Base-by-base conservation (phyloP, 148 eudicot genomes). In the Rhododendron molle region DNA sequence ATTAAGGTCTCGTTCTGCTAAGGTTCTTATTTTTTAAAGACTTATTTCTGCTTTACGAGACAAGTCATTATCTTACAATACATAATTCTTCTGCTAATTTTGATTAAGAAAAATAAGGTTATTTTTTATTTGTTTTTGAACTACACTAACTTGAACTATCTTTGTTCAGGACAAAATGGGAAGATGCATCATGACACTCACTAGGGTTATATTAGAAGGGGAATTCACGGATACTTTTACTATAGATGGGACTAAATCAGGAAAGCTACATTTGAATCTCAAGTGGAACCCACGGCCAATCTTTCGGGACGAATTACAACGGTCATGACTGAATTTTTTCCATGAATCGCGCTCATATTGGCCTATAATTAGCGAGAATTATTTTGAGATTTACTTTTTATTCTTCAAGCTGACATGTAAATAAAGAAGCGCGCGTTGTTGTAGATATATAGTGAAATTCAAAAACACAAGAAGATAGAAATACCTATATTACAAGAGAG, bases 201-300 rank as follows among this genome's bases (percentile, higher is more conserved):
- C 94, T 0, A 88, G 91, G 83, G 95, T 90, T 32, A 92, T 95
- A 86, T 54, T 93, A 88, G 98, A 95, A 87, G 94, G 92, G 18
- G 98, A 93, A 89, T 90, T 91, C 83, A 87, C 87, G 32, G 96
- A 91, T 23, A 86, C 90, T 71, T 85, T 93, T 28, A 67, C 83
- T 4, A 76, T 95, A 8, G 95, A 93, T 23, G 94, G 92, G 76
- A 83, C 95, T 28, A 87, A 90, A 87, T 80, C 90, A 28, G 98
- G 98, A 38, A 88, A 73, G 84, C 54, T 95, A n/a, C 89, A 85
- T 84, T 49, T 93, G 85, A 80, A 50, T 81, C 85, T 95, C 83
- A 95, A 93, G 83, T 95, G 98, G 98, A 81, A 96, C 0, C 90
- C 96, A 71, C 96, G 91, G 83, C 89, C 92, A 32, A 91, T 95